Evolutionary conservation across 202 grass and related monocot genomes (phyloP), one percentile per base, ranked within the genome.

Genomic region (Saccharum hybrid): DNA sequence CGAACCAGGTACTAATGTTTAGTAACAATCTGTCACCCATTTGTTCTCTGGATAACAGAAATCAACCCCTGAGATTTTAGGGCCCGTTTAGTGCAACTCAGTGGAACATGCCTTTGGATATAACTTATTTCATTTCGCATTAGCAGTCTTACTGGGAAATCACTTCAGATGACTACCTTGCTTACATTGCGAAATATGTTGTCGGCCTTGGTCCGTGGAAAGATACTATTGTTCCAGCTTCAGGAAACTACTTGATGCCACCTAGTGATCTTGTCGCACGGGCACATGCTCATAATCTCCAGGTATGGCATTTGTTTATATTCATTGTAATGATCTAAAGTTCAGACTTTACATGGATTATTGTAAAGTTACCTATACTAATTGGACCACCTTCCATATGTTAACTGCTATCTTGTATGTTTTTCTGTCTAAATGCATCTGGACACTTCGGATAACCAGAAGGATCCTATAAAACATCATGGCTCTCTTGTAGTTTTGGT

Each of bases 91-190:
- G 33, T 83, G 23, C 13, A 72, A 34, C 43, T 87, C 23, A 18
- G 43, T 18, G 22, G 77, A 77, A 65, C 18, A 22, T 80, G 9
- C 86, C 42, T 60, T 57, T 41, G 30, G 37, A 38, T 54, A 49
- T 81, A 76, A 14, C 73, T 54, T 76, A 34, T 84, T 49, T n/a
- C 59, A 65, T 75, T 33, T 66, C 28, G 41, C 28, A 42, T 59
- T 68, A 88, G 85, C 84, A 92, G 92, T 94, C 90, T 62, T 94
- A 86, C 79, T 94, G 85, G 89, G 92, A 94, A 79, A 88, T 94
- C 75, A 88, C 92, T 86, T 94, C 90, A 63, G 87, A 94, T 80
- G 78, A 76, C 28, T 94, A 90, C 71, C 82, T 94, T 61, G 75
- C 65, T 84, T 94, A 94, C 42, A 92, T 90, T 74, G 79, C 54